Evolutionary conservation across 176 grass and related monocot species (phyloP).

Genomic region (Triticum dicoccoides): DNA sequence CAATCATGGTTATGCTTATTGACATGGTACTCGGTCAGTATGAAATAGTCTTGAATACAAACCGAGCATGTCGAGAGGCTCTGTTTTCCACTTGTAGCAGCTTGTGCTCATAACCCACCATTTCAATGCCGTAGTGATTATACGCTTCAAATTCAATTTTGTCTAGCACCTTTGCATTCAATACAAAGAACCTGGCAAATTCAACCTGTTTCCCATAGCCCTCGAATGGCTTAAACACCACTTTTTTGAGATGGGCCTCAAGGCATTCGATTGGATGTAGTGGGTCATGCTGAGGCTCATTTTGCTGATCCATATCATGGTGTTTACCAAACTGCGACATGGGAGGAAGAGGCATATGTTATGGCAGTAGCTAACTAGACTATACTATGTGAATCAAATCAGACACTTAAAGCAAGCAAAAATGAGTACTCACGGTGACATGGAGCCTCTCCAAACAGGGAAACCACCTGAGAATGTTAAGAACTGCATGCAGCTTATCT

Average conservation of each 20-base stretch:
- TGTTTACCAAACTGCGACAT: not conserved
- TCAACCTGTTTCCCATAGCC: not conserved
- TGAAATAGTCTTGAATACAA: not conserved
- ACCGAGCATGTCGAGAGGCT: not conserved
- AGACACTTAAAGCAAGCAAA: not conserved
- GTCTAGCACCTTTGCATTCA: not conserved
- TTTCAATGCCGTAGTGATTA: not conserved
- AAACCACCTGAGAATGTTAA: not conserved
- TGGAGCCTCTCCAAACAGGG: not conserved
- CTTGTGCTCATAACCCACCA: not conserved
- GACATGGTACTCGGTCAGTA: not conserved
- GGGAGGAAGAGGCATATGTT: not conserved
- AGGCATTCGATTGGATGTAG: not conserved
- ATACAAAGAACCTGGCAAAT: not conserved
- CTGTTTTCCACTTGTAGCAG: conserved; percentile 8
- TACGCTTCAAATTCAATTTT: conserved; percentile 3
- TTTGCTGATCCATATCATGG: not conserved
- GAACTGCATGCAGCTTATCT: not conserved
- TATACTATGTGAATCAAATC: not conserved
- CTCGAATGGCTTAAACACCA: not conserved
- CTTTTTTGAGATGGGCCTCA: not conserved
- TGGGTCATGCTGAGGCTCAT: not conserved
- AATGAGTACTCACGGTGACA: not conserved
- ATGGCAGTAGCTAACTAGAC: not conserved
- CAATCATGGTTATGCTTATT: not conserved